These are phyloP conservation scores for Entomophthora muscae DNA, from an alignment of 371 early-diverging fungal species.

Conservation along the genomic window DNA sequence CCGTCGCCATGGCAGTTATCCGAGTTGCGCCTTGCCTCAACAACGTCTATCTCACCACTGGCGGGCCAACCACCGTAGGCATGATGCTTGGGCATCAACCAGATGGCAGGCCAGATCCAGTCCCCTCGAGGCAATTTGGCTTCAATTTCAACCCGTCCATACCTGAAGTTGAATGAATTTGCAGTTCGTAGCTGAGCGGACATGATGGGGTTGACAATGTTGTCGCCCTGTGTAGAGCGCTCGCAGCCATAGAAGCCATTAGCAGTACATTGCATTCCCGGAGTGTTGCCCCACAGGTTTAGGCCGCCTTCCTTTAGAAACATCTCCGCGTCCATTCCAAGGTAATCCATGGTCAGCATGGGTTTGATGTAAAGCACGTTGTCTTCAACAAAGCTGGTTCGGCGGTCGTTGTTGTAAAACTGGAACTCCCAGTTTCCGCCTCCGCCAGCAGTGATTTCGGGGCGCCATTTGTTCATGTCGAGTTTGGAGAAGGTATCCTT, in stretches of 20 bases:
- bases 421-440: constrained; percentile 34
- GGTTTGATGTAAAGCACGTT: constrained; percentile 43
- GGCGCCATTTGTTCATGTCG: constrained; percentile 2
- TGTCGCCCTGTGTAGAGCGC: constrained; percentile 30
- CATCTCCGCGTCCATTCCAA: constrained; percentile 12
- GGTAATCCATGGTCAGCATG: constrained; percentile 26
- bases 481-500: constrained; percentile 2
- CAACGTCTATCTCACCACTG: constrained; percentile 29
- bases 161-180: constrained; percentile 25
- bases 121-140: too few species aligned
- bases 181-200: constrained; percentile 25
- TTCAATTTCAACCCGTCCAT: too few species aligned
- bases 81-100: constrained; percentile 45
- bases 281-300: constrained; percentile 17
- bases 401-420: too few species aligned
- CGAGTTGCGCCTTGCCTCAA: constrained; percentile 37
- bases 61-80: constrained; percentile 54
- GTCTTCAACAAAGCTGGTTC: constrained; percentile 41
- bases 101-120: constrained; percentile 46
- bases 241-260: constrained; percentile 27
- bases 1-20: constrained; percentile 16
- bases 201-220: too few species aligned
- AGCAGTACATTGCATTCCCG: constrained; percentile 18
- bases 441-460: constrained; percentile 4
- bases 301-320: constrained; percentile 13